Conservation (phyloP, 306 rosid genomes). For the Quercus dentata region DNA sequence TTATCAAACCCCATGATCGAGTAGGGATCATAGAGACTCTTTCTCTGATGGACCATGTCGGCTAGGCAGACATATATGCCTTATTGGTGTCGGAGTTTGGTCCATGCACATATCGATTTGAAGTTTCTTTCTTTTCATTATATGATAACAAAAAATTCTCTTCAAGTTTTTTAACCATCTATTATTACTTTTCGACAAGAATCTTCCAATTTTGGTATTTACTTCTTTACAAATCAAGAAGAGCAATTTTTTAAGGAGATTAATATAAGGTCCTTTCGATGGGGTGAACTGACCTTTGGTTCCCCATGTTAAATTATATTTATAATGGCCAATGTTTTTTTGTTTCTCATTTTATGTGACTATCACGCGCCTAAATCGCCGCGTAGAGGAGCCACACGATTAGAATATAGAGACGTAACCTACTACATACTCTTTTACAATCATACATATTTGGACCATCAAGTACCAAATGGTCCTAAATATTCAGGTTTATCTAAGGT, state of each 20-base stretch:
- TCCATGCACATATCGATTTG: too few relatives aligned
- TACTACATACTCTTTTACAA: slow-evolving; percentile 9
- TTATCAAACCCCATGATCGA: too few relatives aligned
- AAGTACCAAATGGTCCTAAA: slow-evolving; percentile 15
- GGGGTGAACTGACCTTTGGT: slow-evolving; percentile 1
- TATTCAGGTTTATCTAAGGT: neutral
- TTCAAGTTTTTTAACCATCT: too few relatives aligned
- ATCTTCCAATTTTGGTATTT: too few relatives aligned
- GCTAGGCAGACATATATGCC: too few relatives aligned
- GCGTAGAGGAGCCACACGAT: neutral
- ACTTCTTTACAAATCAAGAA: neutral
- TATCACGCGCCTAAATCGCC: neutral
- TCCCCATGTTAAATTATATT: slow-evolving; percentile 5
- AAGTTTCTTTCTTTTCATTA: too few relatives aligned
- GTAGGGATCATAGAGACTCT: too few relatives aligned
- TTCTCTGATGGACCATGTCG: too few relatives aligned
- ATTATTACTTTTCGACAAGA: too few relatives aligned
- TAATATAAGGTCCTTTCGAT: slow-evolving; percentile 1
- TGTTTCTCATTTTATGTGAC: neutral
- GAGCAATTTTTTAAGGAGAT: slow-evolving; percentile 15
- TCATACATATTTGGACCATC: slow-evolving; percentile 22
- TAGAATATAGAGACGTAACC: slow-evolving; percentile 23
- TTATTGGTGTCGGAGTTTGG: too few relatives aligned
- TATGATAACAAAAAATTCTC: too few relatives aligned
- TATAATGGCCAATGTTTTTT: slow-evolving; percentile 23